phyloP scores from a whole-genome alignment of 768 basidiomycete species.

The Tricholoma sp. region DNA sequence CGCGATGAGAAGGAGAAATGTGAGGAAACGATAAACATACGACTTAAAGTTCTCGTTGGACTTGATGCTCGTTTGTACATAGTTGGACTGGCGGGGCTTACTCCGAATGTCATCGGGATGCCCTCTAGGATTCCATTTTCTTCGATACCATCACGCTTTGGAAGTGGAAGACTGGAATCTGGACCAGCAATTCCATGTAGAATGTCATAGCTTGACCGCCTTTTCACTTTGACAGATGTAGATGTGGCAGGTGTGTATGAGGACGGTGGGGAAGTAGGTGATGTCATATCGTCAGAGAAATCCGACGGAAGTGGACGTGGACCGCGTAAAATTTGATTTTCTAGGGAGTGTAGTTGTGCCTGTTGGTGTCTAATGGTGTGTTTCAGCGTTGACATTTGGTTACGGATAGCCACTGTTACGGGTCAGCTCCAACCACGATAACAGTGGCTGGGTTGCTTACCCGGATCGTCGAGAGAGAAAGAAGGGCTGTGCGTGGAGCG shows the following conservation, averaged over 20 bases:
- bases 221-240: constrained; percentile 45
- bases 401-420: constrained; percentile 62
- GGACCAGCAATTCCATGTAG: constrained; percentile 69
- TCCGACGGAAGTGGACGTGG: constrained; percentile 51
- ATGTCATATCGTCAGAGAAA: constrained; percentile 28
- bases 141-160: constrained; percentile 45
- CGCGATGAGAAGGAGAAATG: constrained; percentile 10
- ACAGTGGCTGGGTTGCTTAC: constrained; percentile 34
- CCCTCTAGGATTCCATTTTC: constrained; percentile 69
- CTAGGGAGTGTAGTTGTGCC: constrained; percentile 68
- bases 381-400: constrained; percentile 77
- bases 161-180: constrained; percentile 70
- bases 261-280: constrained; percentile 25
- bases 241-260: constrained; percentile 19
- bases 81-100: constrained; percentile 30
- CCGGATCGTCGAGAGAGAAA: constrained; percentile 57
- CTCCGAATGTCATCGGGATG: constrained; percentile 55
- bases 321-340: constrained; percentile 61
- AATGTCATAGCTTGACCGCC: constrained; percentile 69
- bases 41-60: constrained; percentile 75
- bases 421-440: constrained; percentile 14
- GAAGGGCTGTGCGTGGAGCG: constrained; percentile 56
- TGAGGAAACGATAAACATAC: constrained; percentile 42
- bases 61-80: constrained; percentile 54
- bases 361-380: constrained; percentile 82